Percentiles rank a stretch among this genome's conserved stretches.
Evolutionary conservation across 352 stramenopile species (phyloP).

Genomic region (Sclerospora graminicola): DNA sequence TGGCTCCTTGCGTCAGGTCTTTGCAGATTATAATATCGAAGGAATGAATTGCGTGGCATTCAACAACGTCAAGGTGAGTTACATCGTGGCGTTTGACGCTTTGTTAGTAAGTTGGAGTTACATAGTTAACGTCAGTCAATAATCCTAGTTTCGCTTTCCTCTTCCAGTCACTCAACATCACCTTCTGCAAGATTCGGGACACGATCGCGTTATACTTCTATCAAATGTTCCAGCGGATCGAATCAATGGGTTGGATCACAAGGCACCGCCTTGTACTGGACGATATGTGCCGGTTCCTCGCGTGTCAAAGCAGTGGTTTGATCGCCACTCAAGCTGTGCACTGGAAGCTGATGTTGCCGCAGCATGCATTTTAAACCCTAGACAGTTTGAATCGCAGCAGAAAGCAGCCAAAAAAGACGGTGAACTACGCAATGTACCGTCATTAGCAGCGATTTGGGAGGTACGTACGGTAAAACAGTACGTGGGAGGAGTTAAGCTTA

Average conservation of each 20-base stretch:
- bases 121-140: conserved; percentile 2
- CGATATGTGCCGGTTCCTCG: conserved; percentile 24
- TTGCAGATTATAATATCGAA: conserved; percentile 89
- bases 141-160: conserved; percentile 51
- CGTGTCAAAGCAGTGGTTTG: conserved; percentile 36
- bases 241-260: conserved; percentile 27
- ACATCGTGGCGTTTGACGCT: background rate
- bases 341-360: conserved; percentile 65
- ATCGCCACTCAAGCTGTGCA: conserved; percentile 56
- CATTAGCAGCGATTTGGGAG: conserved; percentile 75
- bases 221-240: conserved; percentile 24
- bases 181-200: conserved; percentile 14
- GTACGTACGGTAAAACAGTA: conserved; percentile 19
- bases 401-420: conserved; percentile 24
- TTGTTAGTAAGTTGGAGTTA: background rate
- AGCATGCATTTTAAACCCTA: conserved; percentile 58
- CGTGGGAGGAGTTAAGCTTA: background rate
- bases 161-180: conserved; percentile 48
- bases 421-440: conserved; percentile 59
- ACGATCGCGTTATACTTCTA: conserved; percentile 23
- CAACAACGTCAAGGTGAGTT: conserved; percentile 46
- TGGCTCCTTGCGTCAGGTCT: too few species aligned
- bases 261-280: conserved; percentile 10
- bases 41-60: conserved; percentile 84
- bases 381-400: conserved; percentile 33